Evolutionary conservation across 805 yeast species (phyloP), one percentile per base, ranked within the genome.

Genomic region (Saturnispora silvae): DNA sequence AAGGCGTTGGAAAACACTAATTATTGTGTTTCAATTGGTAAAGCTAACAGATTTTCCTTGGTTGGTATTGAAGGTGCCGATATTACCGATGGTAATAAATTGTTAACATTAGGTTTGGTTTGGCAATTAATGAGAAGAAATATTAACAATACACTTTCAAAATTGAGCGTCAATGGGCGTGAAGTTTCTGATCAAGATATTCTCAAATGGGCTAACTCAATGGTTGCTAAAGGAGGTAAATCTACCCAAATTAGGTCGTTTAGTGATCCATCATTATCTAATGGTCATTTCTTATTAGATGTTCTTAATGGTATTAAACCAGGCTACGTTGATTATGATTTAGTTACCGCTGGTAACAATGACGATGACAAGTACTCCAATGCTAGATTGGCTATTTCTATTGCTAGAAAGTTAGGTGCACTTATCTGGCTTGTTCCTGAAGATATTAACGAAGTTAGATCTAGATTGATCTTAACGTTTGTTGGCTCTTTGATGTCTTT

Each of bases 361-460:
- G 92, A 81, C 14, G 95, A 85, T 43, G 95, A 89, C 46, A 74
- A 70, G 54, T 85, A 85, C 55, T 94, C 95, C 28, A 92, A 92
- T 57, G 98, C 97, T 16, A 81, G 84, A 66, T 72, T 92, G 57
- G 98, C 98, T 16, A 92, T 92, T 56, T 92, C 97, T 2, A 92
- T 92, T 53, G 98, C 98, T 25, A 81, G 98, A 72, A 92, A 92
- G 62, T 66, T 92, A 49, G 98, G 98, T 44, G 98, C 96, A 28
- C 75, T 92, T 57, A 92, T 92, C 53, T 92, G 96, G 96, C 71
- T 92, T 49, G 96, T 92, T n/a, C 98, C 98, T n/a, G 98, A 92
- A 61, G 98, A 92, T 64, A 92, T 92, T 53, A 82, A 79, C 52
- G 97, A 89, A 64, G 96, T 92, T 31, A 81, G 97, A 62, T 72